A percentile compares a stretch with the other conserved stretches of the same genome.
Evolutionary conservation across 768 basidiomycete genomes (phyloP).

Genomic region (Hygrocybe punicea): DNA sequence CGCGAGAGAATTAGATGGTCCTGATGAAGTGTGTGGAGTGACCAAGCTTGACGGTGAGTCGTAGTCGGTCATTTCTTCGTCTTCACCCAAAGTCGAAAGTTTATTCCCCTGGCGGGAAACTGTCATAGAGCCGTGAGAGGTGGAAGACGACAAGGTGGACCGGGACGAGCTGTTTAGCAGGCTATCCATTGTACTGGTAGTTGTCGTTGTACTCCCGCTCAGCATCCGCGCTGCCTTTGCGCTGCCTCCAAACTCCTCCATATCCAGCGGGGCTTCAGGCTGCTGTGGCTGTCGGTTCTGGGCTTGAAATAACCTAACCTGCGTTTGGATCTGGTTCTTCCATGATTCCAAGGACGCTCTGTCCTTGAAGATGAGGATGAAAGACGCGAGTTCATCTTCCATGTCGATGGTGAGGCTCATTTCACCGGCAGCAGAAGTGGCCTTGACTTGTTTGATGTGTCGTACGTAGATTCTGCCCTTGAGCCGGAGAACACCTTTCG

Average conservation of each 20-base stretch:
- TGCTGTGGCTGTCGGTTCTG: conserved; percentile 43
- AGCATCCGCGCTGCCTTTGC: conserved; percentile 76
- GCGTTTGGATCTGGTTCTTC: conserved; percentile 75
- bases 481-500: conserved; percentile 76
- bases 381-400: conserved; percentile 95
- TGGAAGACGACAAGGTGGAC: conserved; percentile 71
- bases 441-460: conserved; percentile 87
- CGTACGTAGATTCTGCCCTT: conserved; percentile 95
- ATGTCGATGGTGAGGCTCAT: conserved; percentile 95
- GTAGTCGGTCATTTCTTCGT: conserved; percentile 61
- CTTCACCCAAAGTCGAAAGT: conserved; percentile 66
- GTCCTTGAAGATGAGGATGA: conserved; percentile 94
- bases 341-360: conserved; percentile 85
- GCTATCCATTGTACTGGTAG: conserved; percentile 64
- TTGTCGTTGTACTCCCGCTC: conserved; percentile 68
- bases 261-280: conserved; percentile 44
- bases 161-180: conserved; percentile 63
- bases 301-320: conserved; percentile 69
- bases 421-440: conserved; percentile 73
- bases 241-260: conserved; percentile 78
- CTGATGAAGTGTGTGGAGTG: conserved; percentile 67
- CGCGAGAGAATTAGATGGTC: conserved; percentile 74
- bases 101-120: conserved; percentile 46
- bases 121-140: conserved; percentile 59
- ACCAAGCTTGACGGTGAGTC: conserved; percentile 57